These are phyloP conservation scores for Xylaria sp. DNA, from an alignment of 495 filamentous ascomycete species.

Conservation along the genomic window DNA sequence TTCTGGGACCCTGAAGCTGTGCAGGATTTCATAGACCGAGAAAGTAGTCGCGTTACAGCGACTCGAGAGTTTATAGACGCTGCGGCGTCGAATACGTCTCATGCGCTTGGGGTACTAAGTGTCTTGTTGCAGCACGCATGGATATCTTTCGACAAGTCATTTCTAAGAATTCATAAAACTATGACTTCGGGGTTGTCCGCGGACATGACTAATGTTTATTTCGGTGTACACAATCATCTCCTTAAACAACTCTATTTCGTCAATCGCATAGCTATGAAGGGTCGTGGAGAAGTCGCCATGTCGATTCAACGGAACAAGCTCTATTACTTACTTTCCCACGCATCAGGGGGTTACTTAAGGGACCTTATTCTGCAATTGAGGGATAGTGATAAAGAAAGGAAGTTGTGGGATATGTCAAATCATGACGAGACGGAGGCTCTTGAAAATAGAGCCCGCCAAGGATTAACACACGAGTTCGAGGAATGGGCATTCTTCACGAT, in stretches of 20 bases:
- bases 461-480: too few species aligned
- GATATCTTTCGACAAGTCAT: not conserved
- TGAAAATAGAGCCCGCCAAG: too few species aligned
- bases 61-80: not conserved
- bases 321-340: not conserved
- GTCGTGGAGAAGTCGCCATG: not conserved
- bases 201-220: too few species aligned
- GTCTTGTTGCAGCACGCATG: not conserved
- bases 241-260: not conserved
- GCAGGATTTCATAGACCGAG: not conserved
- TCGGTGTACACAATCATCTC: not conserved
- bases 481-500: not conserved
- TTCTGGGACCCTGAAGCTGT: not conserved
- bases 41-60: not conserved
- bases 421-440: not conserved
- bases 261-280: too few species aligned
- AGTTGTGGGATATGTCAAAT: too few species aligned
- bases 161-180: not conserved
- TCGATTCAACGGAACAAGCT: not conserved
- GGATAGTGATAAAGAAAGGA: not conserved
- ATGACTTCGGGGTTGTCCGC: too few species aligned
- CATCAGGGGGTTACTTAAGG: not conserved
- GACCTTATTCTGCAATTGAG: not conserved
- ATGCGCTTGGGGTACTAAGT: not conserved
- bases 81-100: not conserved